Evolutionary conservation across 2,329 filamentous ascomycete species (phyloP).

Genomic region (Cytospora piceicola): DNA sequence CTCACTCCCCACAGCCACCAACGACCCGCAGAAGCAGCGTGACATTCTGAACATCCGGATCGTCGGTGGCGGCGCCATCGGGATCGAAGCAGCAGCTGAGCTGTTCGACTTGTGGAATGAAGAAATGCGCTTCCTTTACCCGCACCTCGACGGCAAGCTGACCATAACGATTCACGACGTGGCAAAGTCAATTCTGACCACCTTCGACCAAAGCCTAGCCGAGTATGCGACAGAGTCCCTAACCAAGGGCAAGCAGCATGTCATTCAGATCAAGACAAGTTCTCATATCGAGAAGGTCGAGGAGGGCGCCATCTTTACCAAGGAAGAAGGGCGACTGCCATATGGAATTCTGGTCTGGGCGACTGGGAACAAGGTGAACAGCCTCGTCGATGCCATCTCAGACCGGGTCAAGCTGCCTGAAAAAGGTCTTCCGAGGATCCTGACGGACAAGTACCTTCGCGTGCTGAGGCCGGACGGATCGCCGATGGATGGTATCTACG

Average conservation of each 20-base stretch:
- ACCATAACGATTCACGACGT: slow-evolving; percentile 50
- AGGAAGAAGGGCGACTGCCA: slow-evolving; percentile 45
- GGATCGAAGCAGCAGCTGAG: slow-evolving; percentile 49
- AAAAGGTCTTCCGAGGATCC: slow-evolving; percentile 29
- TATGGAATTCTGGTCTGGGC: slow-evolving; percentile 41
- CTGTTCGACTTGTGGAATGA: slow-evolving; percentile 46
- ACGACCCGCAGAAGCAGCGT: slow-evolving; percentile 36
- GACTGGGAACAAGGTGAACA: slow-evolving; percentile 34
- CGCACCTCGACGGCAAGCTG: slow-evolving; percentile 44
- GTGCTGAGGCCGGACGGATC: slow-evolving; percentile 37
- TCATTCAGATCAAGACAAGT: slow-evolving; percentile 43
- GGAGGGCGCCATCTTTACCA: slow-evolving; percentile 39
- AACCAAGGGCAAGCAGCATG: slow-evolving; percentile 35
- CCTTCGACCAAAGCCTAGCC: slow-evolving; percentile 46
- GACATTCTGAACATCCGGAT: slow-evolving; percentile 44
- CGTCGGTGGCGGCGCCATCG: slow-evolving; percentile 47
- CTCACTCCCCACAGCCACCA: slow-evolving; percentile 34
- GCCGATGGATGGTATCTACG: slow-evolving; percentile 38
- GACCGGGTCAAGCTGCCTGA: slow-evolving; percentile 35
- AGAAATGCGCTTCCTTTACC: slow-evolving; percentile 45
- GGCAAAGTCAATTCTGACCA: slow-evolving; percentile 44
- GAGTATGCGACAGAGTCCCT: slow-evolving; percentile 47
- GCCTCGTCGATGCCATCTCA: slow-evolving; percentile 33
- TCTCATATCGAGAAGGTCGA: slow-evolving; percentile 33
- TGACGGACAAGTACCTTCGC: slow-evolving; percentile 33